Conservation (phyloP, 768 basidiomycete genomes). For the Russula sp. region DNA sequence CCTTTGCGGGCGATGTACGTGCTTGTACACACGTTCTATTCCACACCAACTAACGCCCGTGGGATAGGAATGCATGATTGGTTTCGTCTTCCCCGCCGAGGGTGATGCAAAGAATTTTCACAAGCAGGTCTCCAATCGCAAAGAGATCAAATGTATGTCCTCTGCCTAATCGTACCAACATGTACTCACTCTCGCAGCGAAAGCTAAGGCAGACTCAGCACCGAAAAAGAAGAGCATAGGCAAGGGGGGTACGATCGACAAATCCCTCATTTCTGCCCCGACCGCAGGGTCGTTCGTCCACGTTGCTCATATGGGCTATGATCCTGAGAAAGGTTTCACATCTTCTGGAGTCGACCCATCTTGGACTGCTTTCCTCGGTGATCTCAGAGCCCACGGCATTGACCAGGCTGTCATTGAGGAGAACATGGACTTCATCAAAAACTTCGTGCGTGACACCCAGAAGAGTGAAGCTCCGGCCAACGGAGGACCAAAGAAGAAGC, state of each 20-base stretch:
- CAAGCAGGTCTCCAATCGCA: constrained; percentile 74
- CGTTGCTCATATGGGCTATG: constrained; percentile 93
- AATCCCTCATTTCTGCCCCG: constrained; percentile 86
- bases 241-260: constrained; percentile 80
- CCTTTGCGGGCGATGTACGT: constrained; percentile 88
- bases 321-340: constrained; percentile 78
- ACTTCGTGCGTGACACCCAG: constrained; percentile 57
- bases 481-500: constrained; percentile 22
- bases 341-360: constrained; percentile 84
- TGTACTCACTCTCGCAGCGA: constrained; percentile 20
- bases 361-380: constrained; percentile 68
- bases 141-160: constrained; percentile 39
- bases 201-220: constrained; percentile 40
- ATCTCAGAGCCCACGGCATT: constrained; percentile 60
- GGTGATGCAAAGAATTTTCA: constrained; percentile 74
- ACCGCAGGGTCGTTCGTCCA: constrained; percentile 75
- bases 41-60: not conserved
- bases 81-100: constrained; percentile 84
- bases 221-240: constrained; percentile 50
- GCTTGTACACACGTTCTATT: not conserved
- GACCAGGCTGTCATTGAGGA: constrained; percentile 58
- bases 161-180: not conserved
- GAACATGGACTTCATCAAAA: constrained; percentile 85
- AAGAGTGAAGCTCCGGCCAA: constrained; percentile 21
- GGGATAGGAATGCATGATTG: constrained; percentile 78